These are phyloP conservation scores for Ustilago sp. DNA, from an alignment of 1,284 basidiomycete species.

Conservation along the genomic window DNA sequence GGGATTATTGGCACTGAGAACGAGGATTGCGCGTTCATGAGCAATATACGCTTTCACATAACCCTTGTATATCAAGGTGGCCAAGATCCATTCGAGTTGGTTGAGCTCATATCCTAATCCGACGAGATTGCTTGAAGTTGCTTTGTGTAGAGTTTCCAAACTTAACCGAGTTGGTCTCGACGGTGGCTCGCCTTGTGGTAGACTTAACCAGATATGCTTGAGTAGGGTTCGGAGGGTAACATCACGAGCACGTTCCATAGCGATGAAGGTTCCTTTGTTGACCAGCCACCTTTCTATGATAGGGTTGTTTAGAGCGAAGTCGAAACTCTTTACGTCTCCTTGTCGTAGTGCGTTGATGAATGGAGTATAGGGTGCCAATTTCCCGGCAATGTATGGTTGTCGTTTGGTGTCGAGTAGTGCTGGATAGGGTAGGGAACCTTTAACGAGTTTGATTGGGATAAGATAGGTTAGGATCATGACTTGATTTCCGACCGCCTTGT, in stretches of 20 bases:
- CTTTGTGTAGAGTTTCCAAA: constrained; percentile 37
- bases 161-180: constrained; percentile 39
- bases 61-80: constrained; percentile 91
- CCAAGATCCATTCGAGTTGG: constrained; percentile 90
- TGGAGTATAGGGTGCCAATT: constrained; percentile 81
- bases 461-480: constrained; percentile 90
- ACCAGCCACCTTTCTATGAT: constrained; percentile 77
- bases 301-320: constrained; percentile 75
- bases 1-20: constrained; percentile 82
- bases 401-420: constrained; percentile 73
- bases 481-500: constrained; percentile 78
- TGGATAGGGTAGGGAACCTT: constrained; percentile 82
- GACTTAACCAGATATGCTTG: constrained; percentile 80
- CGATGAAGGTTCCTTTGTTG: constrained; percentile 84
- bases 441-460: constrained; percentile 86
- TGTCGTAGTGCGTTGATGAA: constrained; percentile 82
- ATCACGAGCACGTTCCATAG: constrained; percentile 87
- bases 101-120: constrained; percentile 72
- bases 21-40: constrained; percentile 92
- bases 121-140: constrained; percentile 33
- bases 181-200: background rate
- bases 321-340: constrained; percentile 85
- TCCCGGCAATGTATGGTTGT: constrained; percentile 74
- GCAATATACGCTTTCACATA: constrained; percentile 95
- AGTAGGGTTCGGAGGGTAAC: constrained; percentile 86